Evolutionary conservation across 139 green algal genomes (phyloP), one percentile per base, ranked within the genome.

Genomic region (Coelastrella sp.): DNA sequence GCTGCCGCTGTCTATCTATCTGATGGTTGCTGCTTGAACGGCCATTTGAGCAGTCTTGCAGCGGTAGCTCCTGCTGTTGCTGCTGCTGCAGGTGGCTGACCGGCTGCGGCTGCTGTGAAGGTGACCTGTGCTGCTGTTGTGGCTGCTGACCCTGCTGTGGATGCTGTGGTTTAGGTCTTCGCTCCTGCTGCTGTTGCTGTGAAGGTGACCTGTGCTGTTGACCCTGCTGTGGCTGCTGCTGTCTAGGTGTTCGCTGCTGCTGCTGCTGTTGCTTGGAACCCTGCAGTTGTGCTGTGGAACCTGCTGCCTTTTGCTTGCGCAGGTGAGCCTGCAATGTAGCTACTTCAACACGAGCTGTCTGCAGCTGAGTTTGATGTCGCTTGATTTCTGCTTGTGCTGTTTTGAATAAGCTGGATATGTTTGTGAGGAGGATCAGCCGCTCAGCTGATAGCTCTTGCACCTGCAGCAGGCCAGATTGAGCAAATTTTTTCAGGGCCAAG

Each of bases 351-450:
- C 80, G 80, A 1, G 68, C 32, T 2, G 17, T 30, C 50, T 71
- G 48, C 51, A 86, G 67, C 51, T 79, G 66, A 23, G 23, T n/a
- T 48, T 59, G 17, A 17, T 69, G 66, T 48, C 93, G 85, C 23
- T 93, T 85, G 35, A 96, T 75, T 83, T 96, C 94, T 63, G 90
- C 64, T 57, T 93, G 93, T 19, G 94, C 94, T 35, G 94, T 97
- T 43, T 93, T 93, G 84, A 89, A 97, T 0, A 96, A 86, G 17
- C 45, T 77, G 2, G 90, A 94, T 4, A 96, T 93, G 88, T 96
- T 96, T 51, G 83, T 82, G 5, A 91, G 62, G 27, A 96, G 90
- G 17, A 86, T 57, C 9, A 79, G 64, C 1, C 89, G 86, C 64
- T 93, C 79, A 13, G 38, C 17, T 0, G 81, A 34, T 4, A 94